These are phyloP conservation scores for Gossypium rotundifolium DNA, from an alignment of 345 rosid genomes.

Conservation along the genomic window DNA sequence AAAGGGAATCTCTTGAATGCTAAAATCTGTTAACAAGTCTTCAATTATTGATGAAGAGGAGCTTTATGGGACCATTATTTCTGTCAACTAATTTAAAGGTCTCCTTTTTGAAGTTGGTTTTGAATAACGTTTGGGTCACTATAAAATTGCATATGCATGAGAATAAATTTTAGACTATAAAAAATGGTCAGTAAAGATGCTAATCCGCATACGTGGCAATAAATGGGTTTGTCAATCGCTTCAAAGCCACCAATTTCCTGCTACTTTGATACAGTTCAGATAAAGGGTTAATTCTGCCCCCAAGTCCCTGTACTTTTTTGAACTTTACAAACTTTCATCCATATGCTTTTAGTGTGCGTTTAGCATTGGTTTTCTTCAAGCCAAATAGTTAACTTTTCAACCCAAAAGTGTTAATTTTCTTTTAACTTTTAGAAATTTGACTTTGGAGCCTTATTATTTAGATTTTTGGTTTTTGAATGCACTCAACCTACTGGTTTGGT, in stretches of 20 bases:
- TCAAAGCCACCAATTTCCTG: not conserved
- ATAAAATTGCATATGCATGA: not conserved
- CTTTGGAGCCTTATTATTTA: too few species aligned
- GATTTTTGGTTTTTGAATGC: too few species aligned
- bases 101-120: slow-evolving; percentile 11
- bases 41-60: not conserved
- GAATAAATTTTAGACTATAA: not conserved
- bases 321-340: too few species aligned
- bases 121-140: slow-evolving; percentile 4
- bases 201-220: not conserved
- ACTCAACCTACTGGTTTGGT: too few species aligned
- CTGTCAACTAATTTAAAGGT: not conserved
- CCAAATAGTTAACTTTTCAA: too few species aligned
- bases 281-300: too few species aligned
- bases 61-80: slow-evolving; percentile 1
- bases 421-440: too few species aligned
- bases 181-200: not conserved
- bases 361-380: too few species aligned
- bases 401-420: too few species aligned
- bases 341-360: too few species aligned
- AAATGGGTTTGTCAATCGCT: not conserved
- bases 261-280: not conserved
- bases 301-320: too few species aligned
- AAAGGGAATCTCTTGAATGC: slow-evolving; percentile 13
- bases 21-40: not conserved